These are phyloP conservation scores for Leccinum solheimii DNA, from an alignment of 1,284 basidiomycete species.

Conservation along the genomic window DNA sequence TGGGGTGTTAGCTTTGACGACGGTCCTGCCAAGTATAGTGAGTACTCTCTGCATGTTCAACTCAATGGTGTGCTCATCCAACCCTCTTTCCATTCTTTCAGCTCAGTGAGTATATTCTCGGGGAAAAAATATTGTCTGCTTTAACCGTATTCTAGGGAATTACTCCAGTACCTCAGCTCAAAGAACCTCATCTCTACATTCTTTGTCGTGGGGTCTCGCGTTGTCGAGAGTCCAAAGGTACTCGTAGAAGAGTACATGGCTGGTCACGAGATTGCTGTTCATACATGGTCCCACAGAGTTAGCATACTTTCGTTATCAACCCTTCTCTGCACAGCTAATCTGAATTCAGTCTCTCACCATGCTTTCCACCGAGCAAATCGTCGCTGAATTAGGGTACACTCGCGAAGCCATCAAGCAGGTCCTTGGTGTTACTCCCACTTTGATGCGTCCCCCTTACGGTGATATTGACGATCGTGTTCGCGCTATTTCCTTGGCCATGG, in stretches of 20 bases:
- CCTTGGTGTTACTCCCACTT: constrained; percentile 78
- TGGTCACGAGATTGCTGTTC: constrained; percentile 79
- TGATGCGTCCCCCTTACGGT: constrained; percentile 63
- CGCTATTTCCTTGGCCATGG: constrained; percentile 81
- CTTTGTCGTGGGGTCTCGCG: constrained; percentile 91
- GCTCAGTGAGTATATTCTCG: constrained; percentile 43
- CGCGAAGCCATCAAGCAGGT: constrained; percentile 78
- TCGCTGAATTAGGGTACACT: constrained; percentile 93
- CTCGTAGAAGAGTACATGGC: constrained; percentile 84
- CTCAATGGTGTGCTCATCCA: constrained; percentile 7
- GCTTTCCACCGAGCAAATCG: constrained; percentile 83
- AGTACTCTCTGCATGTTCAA: constrained; percentile 31
- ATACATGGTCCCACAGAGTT: constrained; percentile 77
- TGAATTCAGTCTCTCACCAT: constrained; percentile 67
- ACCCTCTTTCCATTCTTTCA: constrained; percentile 22
- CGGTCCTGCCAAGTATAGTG: constrained; percentile 81
- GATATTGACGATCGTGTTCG: constrained; percentile 86
- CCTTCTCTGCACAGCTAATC: constrained; percentile 1
- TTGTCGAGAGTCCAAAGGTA: constrained; percentile 76
- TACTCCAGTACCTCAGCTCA: constrained; percentile 69
- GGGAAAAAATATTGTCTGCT: constrained; percentile 7
- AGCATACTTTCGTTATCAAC: constrained; percentile 14
- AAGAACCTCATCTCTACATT: constrained; percentile 80
- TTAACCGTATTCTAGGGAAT: constrained; percentile 42
- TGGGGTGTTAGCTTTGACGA: constrained; percentile 88